Conservation (phyloP, 345 rosid genomes). For the Salix caprea region DNA sequence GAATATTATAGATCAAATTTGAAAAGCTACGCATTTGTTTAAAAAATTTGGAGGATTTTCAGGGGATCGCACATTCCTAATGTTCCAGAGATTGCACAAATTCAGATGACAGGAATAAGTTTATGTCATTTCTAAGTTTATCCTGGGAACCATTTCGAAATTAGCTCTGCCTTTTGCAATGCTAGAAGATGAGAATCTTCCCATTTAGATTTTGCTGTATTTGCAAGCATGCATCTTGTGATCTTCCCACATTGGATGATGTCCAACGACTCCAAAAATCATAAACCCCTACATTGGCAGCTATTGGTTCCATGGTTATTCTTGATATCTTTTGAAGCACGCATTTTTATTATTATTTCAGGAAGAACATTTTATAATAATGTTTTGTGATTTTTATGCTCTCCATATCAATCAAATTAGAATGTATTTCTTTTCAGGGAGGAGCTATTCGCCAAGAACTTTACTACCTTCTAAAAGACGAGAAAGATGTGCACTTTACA, state of each 20-base stretch:
- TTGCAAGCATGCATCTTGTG: not conserved
- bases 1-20: not conserved
- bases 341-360: not conserved
- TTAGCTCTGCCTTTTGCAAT: not conserved
- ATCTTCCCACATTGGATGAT: not conserved
- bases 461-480: constrained; percentile 80
- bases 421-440: constrained; percentile 39
- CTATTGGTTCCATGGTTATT: not conserved
- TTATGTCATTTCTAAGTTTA: not conserved
- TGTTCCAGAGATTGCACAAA: not conserved
- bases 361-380: not conserved
- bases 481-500: constrained; percentile 76
- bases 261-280: not conserved
- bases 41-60: not conserved
- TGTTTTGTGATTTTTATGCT: not conserved
- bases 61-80: not conserved
- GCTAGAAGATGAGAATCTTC: not conserved
- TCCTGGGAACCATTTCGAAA: not conserved
- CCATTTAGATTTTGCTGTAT: not conserved
- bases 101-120: not conserved
- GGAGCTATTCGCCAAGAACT: constrained; percentile 79
- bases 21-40: not conserved
- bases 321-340: not conserved
- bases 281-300: not conserved
- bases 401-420: not conserved